Conservation (phyloP, 164 flowering plant genomes). For the Warburgia ugandensis region DNA sequence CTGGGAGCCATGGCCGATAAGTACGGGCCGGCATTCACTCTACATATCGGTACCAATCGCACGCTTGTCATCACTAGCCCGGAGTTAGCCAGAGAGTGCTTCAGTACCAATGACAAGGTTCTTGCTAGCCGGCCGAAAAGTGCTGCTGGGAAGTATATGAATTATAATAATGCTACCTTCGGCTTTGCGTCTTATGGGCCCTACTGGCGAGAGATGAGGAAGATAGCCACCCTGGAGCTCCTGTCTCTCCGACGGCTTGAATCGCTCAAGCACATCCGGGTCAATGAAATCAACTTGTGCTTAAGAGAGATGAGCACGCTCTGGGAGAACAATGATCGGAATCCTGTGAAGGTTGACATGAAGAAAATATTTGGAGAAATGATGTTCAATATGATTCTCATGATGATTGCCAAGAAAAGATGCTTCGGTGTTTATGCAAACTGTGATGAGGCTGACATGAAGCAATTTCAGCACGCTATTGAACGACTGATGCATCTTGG, state of each 20-base stretch:
- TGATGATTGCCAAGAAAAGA: conserved; percentile 5
- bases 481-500: not conserved
- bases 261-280: conserved; percentile 1
- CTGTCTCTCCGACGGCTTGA: conserved; percentile 5
- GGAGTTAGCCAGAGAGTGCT: conserved; percentile 9
- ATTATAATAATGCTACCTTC: conserved; percentile 5
- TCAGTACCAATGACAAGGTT: conserved; percentile 9
- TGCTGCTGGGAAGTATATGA: not conserved
- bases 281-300: not conserved
- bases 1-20: conserved; percentile 10
- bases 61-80: conserved; percentile 2
- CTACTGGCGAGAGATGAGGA: conserved; percentile 13
- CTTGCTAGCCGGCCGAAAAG: conserved; percentile 6
- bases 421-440: not conserved
- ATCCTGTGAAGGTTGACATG: conserved; percentile 3
- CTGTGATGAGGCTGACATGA: not conserved
- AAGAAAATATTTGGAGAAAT: conserved; percentile 1
- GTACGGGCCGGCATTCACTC: conserved; percentile 8
- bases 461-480: not conserved
- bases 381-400: not conserved
- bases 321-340: not conserved
- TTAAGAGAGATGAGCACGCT: not conserved
- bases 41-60: conserved; percentile 4
- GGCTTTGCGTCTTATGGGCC: conserved; percentile 7
- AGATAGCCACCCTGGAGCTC: conserved; percentile 4